Evolutionary conservation across 164 flowering plant genomes (phyloP), one percentile per base, ranked within the genome.

Genomic region (Tetrastigma voinierianum): DNA sequence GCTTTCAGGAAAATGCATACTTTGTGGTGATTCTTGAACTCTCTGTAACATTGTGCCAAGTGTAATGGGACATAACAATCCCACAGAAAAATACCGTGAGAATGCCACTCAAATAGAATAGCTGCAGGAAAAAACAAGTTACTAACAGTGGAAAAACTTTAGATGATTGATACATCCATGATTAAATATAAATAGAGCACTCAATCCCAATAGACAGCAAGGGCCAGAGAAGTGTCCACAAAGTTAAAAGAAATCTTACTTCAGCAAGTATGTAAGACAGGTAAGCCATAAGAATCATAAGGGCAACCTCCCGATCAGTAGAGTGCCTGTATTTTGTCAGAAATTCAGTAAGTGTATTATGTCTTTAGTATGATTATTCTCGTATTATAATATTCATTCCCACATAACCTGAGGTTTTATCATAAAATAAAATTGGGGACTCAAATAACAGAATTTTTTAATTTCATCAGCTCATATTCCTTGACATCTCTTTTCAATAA

Each of bases 211-310:
- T 24, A 9, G 44, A 32, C 24, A 57, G 51, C 54, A 23, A 14
- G 16, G 21, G 15, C 13, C 25, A 54, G 23, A 19, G 40, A 44
- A 67, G 15, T 19, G 19, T 12, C 55, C 51, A 40, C 0, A 52
- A 16, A 52, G 20, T 23, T 10, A 13, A 56, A 13, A 20, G 53
- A 68, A 70, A 51, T 17, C 81, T 76, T 78, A 91, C 97, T 75
- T 91, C 95, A 44, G 97, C 93, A 71, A 89, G 69, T 81, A 91
- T 83, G 71, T 91, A 91, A 4, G 97, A 91, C 58, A 89, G 83
- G 75, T 91, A 91, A 49, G 97, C 97, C 97, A 91, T 87, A 40
- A 91, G 86, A 67, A 91, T 85, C 97, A 91, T 89, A 46, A 91
- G 72, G 59, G 97, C 95, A 78, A 91, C 87, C 78, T 91, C 97